Evolutionary conservation across 2,329 filamentous ascomycete species (phyloP).

Genomic region (Arthrobotrys sinensis): DNA sequence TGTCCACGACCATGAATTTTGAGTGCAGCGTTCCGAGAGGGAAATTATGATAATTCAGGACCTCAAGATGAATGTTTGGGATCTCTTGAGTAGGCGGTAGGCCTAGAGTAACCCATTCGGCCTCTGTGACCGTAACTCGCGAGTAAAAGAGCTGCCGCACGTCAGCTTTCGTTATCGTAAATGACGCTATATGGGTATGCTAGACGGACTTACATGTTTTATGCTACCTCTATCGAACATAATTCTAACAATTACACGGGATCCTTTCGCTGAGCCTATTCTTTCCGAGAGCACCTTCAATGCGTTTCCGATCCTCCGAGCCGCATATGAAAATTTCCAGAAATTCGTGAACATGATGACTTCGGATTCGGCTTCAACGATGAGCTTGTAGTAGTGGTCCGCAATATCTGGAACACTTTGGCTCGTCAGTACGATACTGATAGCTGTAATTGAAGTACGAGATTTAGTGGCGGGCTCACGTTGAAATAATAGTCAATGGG

Average conservation of each 20-base stretch:
- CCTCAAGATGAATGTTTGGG: slow-evolving; percentile 43
- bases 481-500: slow-evolving; percentile 45
- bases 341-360: slow-evolving; percentile 56
- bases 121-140: slow-evolving; percentile 17
- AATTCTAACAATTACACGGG: slow-evolving; percentile 26
- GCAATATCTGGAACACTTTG: slow-evolving; percentile 49
- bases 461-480: slow-evolving; percentile 9
- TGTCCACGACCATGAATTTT: slow-evolving; percentile 57
- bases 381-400: slow-evolving; percentile 50
- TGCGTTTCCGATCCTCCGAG: slow-evolving; percentile 31
- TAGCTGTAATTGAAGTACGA: too few relatives aligned
- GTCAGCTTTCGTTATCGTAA: neutral
- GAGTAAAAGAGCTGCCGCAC: slow-evolving; percentile 22
- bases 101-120: slow-evolving; percentile 34
- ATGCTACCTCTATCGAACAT: slow-evolving; percentile 44
- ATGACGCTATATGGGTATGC: neutral
- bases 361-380: slow-evolving; percentile 34
- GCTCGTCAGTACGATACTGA: neutral
- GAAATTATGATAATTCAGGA: slow-evolving; percentile 54
- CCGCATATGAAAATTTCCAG: slow-evolving; percentile 49
- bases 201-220: slow-evolving; percentile 28
- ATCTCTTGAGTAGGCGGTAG: slow-evolving; percentile 38
- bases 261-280: neutral
- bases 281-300: slow-evolving; percentile 28
- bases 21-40: slow-evolving; percentile 52